phyloP scores from a whole-genome alignment of 129 eudicot genomes.

The Flaveria ramosissima region DNA sequence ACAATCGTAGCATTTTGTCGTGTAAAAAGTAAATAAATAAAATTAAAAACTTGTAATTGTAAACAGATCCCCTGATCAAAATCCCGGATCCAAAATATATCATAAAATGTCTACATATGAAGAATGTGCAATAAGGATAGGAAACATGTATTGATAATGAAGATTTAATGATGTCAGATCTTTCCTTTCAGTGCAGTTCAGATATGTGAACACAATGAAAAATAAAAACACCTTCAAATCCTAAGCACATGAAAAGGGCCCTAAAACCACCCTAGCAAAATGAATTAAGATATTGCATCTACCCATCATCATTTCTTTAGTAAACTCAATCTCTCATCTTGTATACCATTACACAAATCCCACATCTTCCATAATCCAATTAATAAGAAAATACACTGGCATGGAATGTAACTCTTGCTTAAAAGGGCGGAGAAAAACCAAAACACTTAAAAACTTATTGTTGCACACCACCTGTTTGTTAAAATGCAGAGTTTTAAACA shows the following conservation, averaged over 20 bases:
- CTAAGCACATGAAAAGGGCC: conserved; percentile 6
- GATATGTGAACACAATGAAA: conserved; percentile 10
- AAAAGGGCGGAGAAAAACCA: neutral
- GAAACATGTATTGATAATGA: neutral
- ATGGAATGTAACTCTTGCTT: conserved; percentile 17
- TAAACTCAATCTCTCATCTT: conserved; percentile 12
- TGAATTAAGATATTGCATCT: conserved; percentile 7
- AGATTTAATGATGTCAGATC: neutral
- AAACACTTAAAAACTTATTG: neutral
- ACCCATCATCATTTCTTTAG: conserved; percentile 5
- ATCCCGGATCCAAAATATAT: neutral
- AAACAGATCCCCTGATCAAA: neutral
- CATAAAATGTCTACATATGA: neutral
- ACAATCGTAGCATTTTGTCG: neutral
- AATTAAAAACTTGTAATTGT: neutral
- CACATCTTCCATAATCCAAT: conserved; percentile 6
- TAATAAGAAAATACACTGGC: too few relatives aligned
- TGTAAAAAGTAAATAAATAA: neutral
- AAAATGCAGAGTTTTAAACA: conserved; percentile 1
- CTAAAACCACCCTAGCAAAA: neutral
- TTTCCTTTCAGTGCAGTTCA: neutral
- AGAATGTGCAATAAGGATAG: neutral
- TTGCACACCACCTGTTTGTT: conserved; percentile 24
- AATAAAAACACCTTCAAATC: neutral
- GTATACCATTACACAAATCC: conserved; percentile 7